Percentiles rank a stretch among this genome's conserved stretches.
These are phyloP conservation scores for Tritrichomonas musculus DNA, from an alignment of 208 protist species.

Conservation along the genomic window DNA sequence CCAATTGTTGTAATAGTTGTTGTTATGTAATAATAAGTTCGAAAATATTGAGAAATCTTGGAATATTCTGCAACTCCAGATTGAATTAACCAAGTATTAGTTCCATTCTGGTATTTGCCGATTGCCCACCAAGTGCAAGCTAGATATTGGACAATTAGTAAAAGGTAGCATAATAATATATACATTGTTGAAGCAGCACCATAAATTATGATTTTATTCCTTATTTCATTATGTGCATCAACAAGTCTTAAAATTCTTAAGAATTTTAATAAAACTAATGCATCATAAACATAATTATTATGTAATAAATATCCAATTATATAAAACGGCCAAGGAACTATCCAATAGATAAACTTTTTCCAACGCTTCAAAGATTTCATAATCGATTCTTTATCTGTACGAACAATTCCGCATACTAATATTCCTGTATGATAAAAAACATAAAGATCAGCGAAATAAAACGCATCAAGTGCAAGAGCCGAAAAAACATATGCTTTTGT, in stretches of 20 bases:
- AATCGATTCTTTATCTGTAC: neutral
- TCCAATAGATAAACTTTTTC: neutral
- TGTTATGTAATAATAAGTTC: neutral
- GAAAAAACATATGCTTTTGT: neutral
- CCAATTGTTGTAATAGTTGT: neutral
- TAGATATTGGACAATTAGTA: neutral
- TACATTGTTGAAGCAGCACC: neutral
- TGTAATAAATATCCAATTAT: neutral
- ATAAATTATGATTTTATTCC: neutral
- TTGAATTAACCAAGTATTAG: neutral
- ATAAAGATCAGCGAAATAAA: neutral
- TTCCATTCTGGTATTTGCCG: neutral
- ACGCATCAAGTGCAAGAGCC: neutral
- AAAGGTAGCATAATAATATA: neutral
- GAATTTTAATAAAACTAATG: neutral
- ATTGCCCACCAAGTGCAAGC: neutral
- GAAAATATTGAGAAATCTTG: neutral
- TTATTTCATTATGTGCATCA: neutral
- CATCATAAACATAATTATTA: neutral
- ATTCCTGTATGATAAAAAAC: neutral
- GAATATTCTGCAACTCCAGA: neutral
- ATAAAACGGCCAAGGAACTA: neutral
- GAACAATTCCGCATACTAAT: neutral
- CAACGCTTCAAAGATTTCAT: neutral
- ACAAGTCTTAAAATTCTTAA: neutral